Conservation (phyloP, 1,139 yeast species). For the Oligophagozyma castellii region DNA sequence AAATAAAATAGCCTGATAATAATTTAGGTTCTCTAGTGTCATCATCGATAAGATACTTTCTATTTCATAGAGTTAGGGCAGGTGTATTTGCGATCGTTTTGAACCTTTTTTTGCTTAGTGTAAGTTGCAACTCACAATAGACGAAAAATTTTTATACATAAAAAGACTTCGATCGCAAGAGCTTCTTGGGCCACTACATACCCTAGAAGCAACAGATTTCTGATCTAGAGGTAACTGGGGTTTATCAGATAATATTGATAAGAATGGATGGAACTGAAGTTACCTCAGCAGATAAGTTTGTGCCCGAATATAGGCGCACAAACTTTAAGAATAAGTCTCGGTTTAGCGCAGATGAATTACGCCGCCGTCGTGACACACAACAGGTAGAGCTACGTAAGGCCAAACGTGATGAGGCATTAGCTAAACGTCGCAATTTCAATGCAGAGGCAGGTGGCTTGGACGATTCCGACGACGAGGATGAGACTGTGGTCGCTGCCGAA, state of each 20-base stretch:
- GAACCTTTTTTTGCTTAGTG: not conserved
- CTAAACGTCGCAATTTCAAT: constrained; percentile 78
- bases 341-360: constrained; percentile 88
- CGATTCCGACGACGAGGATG: constrained; percentile 27
- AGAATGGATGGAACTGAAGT: constrained; percentile 17
- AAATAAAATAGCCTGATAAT: too few relatives aligned
- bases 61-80: constrained; percentile 1
- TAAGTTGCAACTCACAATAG: not conserved
- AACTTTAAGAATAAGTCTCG: constrained; percentile 90
- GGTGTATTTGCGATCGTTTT: not conserved
- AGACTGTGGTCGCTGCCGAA: constrained; percentile 28
- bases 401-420: constrained; percentile 85
- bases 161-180: not conserved
- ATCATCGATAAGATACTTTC: too few relatives aligned
- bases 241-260: not conserved
- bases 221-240: not conserved
- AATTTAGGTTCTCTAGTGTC: too few relatives aligned
- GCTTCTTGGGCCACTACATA: not conserved
- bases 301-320: constrained; percentile 96
- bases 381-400: constrained; percentile 95
- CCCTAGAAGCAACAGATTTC: too few relatives aligned
- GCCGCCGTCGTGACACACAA: constrained; percentile 96
- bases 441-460: constrained; percentile 32
- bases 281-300: constrained; percentile 72
- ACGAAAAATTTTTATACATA: not conserved